Percentiles rank a stretch among this genome's conserved stretches.
Evolutionary conservation across 805 yeast genomes (phyloP).

Genomic region (Kodamaea restingae): DNA sequence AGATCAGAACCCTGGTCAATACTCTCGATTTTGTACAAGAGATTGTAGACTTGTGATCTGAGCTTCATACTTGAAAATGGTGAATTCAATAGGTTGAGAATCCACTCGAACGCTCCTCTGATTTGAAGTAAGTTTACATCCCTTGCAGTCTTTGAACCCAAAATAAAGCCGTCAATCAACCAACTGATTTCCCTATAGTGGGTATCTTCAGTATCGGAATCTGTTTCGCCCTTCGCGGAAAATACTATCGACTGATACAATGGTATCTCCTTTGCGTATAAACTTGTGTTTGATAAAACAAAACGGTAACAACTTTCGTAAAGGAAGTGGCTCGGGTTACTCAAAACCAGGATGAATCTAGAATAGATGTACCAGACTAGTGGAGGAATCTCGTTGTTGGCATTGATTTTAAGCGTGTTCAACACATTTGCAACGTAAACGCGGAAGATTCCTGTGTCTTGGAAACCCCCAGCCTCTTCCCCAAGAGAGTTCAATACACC

Average conservation of each 20-base stretch:
- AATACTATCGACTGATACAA: constrained; percentile 37
- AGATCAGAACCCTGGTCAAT: constrained; percentile 56
- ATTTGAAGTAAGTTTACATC: constrained; percentile 55
- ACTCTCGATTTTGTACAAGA: constrained; percentile 47
- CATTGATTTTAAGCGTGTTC: constrained; percentile 26
- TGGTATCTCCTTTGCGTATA: constrained; percentile 43
- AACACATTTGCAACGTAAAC: constrained; percentile 49
- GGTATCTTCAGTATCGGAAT: constrained; percentile 41
- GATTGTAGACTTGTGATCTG: constrained; percentile 34
- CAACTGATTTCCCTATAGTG: constrained; percentile 61
- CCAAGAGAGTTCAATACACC: constrained; percentile 42
- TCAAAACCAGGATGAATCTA: constrained; percentile 51
- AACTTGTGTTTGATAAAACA: constrained; percentile 53
- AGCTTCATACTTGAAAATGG: constrained; percentile 44
- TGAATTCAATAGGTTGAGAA: constrained; percentile 49
- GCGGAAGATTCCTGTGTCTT: constrained; percentile 54
- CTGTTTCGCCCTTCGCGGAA: constrained; percentile 20
- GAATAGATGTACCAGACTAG: constrained; percentile 55
- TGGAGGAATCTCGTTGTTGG: constrained; percentile 31
- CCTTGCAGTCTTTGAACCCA: constrained; percentile 41
- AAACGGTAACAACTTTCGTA: constrained; percentile 69
- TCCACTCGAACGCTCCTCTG: constrained; percentile 64
- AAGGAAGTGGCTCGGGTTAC: constrained; percentile 68
- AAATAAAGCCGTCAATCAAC: constrained; percentile 50
- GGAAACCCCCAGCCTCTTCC: constrained; percentile 36